Evolutionary conservation across 2,329 filamentous ascomycete species (phyloP), one percentile per base, ranked within the genome.

Genomic region (Penicillium janthinellum): DNA sequence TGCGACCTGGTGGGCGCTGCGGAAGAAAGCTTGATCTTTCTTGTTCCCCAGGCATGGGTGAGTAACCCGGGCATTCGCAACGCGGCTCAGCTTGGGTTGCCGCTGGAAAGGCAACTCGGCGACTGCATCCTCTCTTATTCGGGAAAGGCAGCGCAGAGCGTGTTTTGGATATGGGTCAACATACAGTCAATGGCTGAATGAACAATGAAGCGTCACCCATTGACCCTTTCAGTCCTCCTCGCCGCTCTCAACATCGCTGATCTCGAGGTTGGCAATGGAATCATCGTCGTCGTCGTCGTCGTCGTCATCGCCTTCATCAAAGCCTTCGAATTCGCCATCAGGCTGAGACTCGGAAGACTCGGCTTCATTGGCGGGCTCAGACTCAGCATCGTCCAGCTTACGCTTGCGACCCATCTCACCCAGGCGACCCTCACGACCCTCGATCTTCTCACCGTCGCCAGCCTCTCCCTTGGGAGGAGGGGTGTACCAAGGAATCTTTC

Each of bases 401-500:
- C 96, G 91, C 77, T 87, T 89, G 44, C 86, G 86, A 60, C 80
- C 79, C 88, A 96, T 96, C 77, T 97, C 92, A 17, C 93, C 93
- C 0, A 96, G 81, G 66, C 87, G 85, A 12, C 92, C 92, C 61
- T 90, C 85, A 49, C 92, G 86, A 5, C 91, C 90, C 62, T 88
- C 86, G n/a, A 88, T 78, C 39, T 79, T 79, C 47, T 74, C 79
- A 5, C 78, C 77, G 42, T 74, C 79, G 11, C 78, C 78, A 14
- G 78, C 81, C 35, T 85, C 83, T 6, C 80, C 80, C 14, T 83
- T 78, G 1, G 93, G 92, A 10, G 92, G 88, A 8, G 92, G 88
- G 0, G 91, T 95, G 72, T 92, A 99, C 95, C 96, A 99, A 1
- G 95, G 95, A 28, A 98, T 91, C 78, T 94, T 97, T 58, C 95